A percentile compares a stretch with the other conserved stretches of the same genome.
phyloP scores from a whole-genome alignment of 2,329 filamentous ascomycete species.

The Davidsoniella neocaledoniae region DNA sequence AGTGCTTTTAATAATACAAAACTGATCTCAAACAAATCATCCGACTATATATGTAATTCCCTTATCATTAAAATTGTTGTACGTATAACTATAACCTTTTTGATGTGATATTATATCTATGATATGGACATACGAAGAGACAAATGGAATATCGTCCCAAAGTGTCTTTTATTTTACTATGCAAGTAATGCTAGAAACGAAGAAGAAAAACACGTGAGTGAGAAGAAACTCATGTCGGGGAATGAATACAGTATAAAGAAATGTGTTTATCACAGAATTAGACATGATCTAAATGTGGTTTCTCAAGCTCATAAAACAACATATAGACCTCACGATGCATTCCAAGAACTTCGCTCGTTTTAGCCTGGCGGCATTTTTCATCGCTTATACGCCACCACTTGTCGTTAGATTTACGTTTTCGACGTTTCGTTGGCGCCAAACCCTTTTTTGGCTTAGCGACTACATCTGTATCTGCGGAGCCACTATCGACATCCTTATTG shows the following conservation, averaged over 20 bases:
- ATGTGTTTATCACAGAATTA: background rate
- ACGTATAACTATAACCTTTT: background rate
- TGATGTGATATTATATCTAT: too few species aligned
- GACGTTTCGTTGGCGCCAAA: background rate
- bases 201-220: too few species aligned
- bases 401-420: conserved; percentile 40
- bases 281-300: conserved; percentile 19
- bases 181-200: too few species aligned
- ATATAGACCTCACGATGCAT: conserved; percentile 97
- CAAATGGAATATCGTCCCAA: too few species aligned
- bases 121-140: too few species aligned
- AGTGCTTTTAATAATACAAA: background rate
- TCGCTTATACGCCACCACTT: conserved; percentile 97
- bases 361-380: conserved; percentile 88
- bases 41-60: too few species aligned
- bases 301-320: conserved; percentile 81
- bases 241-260: background rate
- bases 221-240: too few species aligned
- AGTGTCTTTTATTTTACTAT: too few species aligned
- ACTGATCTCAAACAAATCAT: background rate
- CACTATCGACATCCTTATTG: background rate
- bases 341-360: conserved; percentile 73
- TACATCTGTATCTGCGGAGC: background rate
- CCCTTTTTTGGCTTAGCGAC: background rate
- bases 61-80: too few species aligned